A percentile compares a stretch with the other conserved stretches of the same genome.
Conservation (phyloP, 2,329 filamentous ascomycete species). For the Cytospora schulzeri region DNA sequence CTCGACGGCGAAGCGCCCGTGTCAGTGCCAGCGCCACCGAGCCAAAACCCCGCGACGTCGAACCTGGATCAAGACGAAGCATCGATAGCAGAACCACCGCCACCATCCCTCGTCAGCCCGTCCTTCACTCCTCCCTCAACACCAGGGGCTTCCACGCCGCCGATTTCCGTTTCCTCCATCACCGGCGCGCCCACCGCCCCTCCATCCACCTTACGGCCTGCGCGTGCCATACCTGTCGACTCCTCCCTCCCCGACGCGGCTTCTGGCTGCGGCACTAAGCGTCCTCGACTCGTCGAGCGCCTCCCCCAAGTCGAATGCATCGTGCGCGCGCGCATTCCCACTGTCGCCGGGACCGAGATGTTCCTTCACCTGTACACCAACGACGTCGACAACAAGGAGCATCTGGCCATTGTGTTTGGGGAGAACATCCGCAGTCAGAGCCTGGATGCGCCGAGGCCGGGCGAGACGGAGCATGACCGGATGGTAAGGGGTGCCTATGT, state of each 20-base stretch:
- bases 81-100: constrained; percentile 36
- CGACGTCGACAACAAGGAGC: constrained; percentile 90
- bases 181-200: constrained; percentile 25
- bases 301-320: constrained; percentile 90
- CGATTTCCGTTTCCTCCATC: constrained; percentile 35
- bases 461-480: constrained; percentile 84
- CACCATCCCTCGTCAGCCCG: constrained; percentile 79
- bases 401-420: constrained; percentile 95
- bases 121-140: constrained; percentile 76
- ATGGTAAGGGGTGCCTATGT: constrained; percentile 95
- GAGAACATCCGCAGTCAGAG: constrained; percentile 75
- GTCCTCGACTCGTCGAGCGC: constrained; percentile 71
- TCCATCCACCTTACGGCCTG: constrained; percentile 34
- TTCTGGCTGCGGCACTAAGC: constrained; percentile 63
- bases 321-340: constrained; percentile 92
- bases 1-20: constrained; percentile 25
- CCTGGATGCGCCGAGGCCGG: constrained; percentile 70
- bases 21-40: constrained; percentile 24
- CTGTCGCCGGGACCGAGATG: constrained; percentile 90
- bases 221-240: constrained; percentile 62
- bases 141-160: constrained; percentile 59
- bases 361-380: constrained; percentile 95
- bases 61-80: constrained; percentile 26
- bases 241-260: constrained; percentile 51
- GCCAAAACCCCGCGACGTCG: constrained; percentile 14